A percentile compares a stretch with the other conserved stretches of the same genome.
Evolutionary conservation across 768 basidiomycete species (phyloP).

Genomic region (Collybia mongolica): DNA sequence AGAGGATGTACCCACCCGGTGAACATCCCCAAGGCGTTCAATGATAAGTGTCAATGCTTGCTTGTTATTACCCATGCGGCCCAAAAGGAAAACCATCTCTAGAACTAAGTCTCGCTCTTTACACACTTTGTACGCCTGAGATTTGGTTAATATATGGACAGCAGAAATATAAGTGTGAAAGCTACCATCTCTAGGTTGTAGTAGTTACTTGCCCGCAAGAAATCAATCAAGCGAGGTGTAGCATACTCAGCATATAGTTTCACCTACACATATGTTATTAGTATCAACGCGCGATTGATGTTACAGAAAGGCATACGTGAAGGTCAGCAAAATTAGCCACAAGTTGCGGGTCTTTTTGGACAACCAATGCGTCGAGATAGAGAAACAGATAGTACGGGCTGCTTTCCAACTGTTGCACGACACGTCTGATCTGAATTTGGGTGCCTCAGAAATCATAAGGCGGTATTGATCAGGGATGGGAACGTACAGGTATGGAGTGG

Average conservation of each 20-base stretch:
- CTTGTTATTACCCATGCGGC: conserved; percentile 98
- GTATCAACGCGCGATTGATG: neutral
- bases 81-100: conserved; percentile 97
- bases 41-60: conserved; percentile 93
- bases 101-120: conserved; percentile 82
- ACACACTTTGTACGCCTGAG: conserved; percentile 84
- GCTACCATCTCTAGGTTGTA: conserved; percentile 85
- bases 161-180: neutral
- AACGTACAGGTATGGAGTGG: conserved; percentile 89
- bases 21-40: conserved; percentile 89
- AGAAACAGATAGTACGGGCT: conserved; percentile 84
- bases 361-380: conserved; percentile 83
- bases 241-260: conserved; percentile 91
- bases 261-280: conserved; percentile 44
- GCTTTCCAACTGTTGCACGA: conserved; percentile 81
- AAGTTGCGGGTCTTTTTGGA: conserved; percentile 81
- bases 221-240: conserved; percentile 77
- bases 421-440: conserved; percentile 69
- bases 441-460: neutral
- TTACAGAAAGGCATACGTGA: conserved; percentile 47
- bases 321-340: conserved; percentile 81
- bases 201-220: conserved; percentile 85
- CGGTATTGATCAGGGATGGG: neutral
- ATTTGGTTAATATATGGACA: neutral
- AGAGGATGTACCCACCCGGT: conserved; percentile 54